A percentile compares a stretch with the other conserved stretches of the same genome.
Evolutionary conservation across 305 asterid species (phyloP).

Genomic region (Solanum hybrid): DNA sequence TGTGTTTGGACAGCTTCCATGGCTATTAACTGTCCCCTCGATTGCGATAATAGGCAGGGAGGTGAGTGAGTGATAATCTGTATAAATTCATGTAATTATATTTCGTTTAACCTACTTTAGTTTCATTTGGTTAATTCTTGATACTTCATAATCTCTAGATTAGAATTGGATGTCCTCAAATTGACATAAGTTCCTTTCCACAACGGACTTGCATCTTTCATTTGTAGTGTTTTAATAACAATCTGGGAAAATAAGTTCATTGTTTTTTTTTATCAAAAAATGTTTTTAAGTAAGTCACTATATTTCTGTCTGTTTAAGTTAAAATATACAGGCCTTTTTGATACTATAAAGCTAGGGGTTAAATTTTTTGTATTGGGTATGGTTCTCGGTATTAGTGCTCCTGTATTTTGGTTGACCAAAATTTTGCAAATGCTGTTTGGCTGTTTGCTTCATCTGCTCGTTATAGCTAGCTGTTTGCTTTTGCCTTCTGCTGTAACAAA

Average conservation of each 20-base stretch:
- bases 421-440: neutral
- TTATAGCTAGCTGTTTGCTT: neutral
- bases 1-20: conserved; percentile 58
- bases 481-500: neutral
- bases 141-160: neutral
- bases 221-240: neutral
- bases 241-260: neutral
- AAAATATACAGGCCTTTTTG: neutral
- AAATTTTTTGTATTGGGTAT: neutral
- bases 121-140: neutral
- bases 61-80: conserved; percentile 46
- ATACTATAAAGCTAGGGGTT: neutral
- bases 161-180: neutral
- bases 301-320: neutral
- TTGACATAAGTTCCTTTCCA: neutral
- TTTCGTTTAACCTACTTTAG: neutral
- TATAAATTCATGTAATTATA: neutral
- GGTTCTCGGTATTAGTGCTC: neutral
- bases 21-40: conserved; percentile 78
- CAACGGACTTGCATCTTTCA: neutral
- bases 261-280: neutral
- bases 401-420: neutral
- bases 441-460: neutral
- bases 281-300: neutral
- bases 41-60: conserved; percentile 89